Evolutionary conservation across 148 eudicot genomes (phyloP), one percentile per base, ranked within the genome.

Genomic region (Cornus suecica): DNA sequence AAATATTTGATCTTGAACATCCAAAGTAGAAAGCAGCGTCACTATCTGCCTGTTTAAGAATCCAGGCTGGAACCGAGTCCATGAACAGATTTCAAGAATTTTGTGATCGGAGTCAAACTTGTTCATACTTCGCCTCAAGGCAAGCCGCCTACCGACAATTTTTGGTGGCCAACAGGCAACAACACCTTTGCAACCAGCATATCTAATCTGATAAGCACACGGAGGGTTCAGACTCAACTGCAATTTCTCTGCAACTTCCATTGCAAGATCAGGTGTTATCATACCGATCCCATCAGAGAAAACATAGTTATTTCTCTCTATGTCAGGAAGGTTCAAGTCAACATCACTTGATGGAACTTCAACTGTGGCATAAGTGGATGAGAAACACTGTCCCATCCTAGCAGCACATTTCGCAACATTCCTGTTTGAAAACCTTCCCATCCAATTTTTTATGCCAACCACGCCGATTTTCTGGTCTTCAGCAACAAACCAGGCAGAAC

Each of bases 401-500:
- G 99, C 99, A 20, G 99, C 97, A 85, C 97, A 94, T 65, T 94
- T 94, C 0, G 99, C 99, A 26, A 86, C 77, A 37, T 89, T 92
- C 71, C 69, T 73, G 52, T 88, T 78, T 0, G 63, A 63, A 71
- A 94, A 94, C 71, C 66, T 84, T 3, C 99, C 99, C 99, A 92
- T 94, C 99, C 96, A 94, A 2, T 16, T 74, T 76, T 60, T 74
- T n/a, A 94, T 87, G 56, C 11, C 42, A 8, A 1, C 9, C 1
- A 87, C 92, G 0, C 75, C 74, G 29, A 80, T 70, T 18, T 34
- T 82, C 75, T 74, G 70, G 52, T 84, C 87, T 77, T 88, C 96
- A 30, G 99, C 97, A 83, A 92, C 90, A 65, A 94, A 92, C 99
- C 99, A 94, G n/a, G 97, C 97, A 20, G 97, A 92, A 48, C 91